These are phyloP conservation scores for Sporothrix dimorphospora DNA, from an alignment of 2,329 filamentous ascomycete genomes.

Conservation along the genomic window DNA sequence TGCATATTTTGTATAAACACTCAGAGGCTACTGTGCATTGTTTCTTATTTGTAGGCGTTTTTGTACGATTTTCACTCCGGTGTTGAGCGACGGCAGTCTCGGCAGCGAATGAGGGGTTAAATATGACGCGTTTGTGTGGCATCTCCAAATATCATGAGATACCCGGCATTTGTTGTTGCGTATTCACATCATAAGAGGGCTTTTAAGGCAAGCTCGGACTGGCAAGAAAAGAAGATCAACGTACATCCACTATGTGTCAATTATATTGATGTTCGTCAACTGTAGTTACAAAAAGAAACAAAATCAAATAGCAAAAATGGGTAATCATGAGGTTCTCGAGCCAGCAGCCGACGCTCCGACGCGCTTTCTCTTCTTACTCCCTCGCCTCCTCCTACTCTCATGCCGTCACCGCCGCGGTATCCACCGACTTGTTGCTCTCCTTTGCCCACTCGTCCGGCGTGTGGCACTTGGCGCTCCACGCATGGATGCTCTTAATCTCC, in stretches of 20 bases:
- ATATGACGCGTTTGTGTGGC: background rate
- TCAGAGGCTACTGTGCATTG: too few relatives aligned
- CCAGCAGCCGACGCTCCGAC: background rate
- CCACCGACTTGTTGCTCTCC: slow-evolving; percentile 56
- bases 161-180: background rate
- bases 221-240: too few relatives aligned
- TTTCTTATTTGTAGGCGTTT: too few relatives aligned
- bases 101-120: background rate
- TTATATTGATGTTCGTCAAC: background rate
- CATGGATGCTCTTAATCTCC: slow-evolving; percentile 89
- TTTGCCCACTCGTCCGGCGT: slow-evolving; percentile 88
- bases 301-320: background rate
- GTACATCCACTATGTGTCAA: background rate
- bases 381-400: slow-evolving; percentile 48
- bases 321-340: slow-evolving; percentile 1
- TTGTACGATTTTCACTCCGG: too few relatives aligned
- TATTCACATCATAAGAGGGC: background rate
- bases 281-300: too few relatives aligned
- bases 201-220: too few relatives aligned
- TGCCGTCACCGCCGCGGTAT: slow-evolving; percentile 56
- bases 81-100: too few relatives aligned
- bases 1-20: too few relatives aligned
- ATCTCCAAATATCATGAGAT: slow-evolving; percentile 1
- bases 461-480: slow-evolving; percentile 93
- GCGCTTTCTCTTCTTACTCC: slow-evolving; percentile 45